phyloP scores from a whole-genome alignment of 176 grass and related monocot species.

The Carex scoparia region DNA sequence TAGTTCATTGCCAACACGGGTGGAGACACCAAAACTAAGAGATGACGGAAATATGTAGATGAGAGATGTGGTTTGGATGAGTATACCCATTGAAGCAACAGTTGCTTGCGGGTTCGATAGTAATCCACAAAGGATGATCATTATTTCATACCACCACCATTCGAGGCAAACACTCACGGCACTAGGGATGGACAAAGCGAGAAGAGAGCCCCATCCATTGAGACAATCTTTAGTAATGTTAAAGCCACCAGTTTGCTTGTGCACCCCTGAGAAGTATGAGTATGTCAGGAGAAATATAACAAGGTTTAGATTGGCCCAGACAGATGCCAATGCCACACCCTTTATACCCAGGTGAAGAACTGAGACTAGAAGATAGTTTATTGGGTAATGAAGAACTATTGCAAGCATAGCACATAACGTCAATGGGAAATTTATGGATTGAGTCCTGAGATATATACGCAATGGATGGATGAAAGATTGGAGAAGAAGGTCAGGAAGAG shows the following conservation, averaged over 20 bases:
- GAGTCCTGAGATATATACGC: conserved; percentile 70
- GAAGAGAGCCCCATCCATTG: conserved; percentile 50
- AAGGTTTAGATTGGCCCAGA: conserved; percentile 70
- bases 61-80: conserved; percentile 23
- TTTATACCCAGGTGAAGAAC: conserved; percentile 54
- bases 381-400: conserved; percentile 52
- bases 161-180: conserved; percentile 29
- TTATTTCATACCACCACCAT: conserved; percentile 43
- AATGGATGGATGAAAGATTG: conserved; percentile 85
- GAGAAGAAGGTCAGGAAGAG: conserved; percentile 72
- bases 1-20: conserved; percentile 22
- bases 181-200: conserved; percentile 50
- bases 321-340: conserved; percentile 65
- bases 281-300: conserved; percentile 55
- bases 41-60: conserved; percentile 21
- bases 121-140: conserved; percentile 5
- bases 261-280: conserved; percentile 52
- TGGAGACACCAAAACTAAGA: conserved; percentile 21
- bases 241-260: conserved; percentile 53
- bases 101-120: not conserved
- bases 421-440: conserved; percentile 69
- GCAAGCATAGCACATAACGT: conserved; percentile 53
- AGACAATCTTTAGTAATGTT: conserved; percentile 35
- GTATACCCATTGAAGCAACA: conserved; percentile 1
- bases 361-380: conserved; percentile 64